Conservation (phyloP, 306 rosid genomes). For the Astragalus glycyphyllos region DNA sequence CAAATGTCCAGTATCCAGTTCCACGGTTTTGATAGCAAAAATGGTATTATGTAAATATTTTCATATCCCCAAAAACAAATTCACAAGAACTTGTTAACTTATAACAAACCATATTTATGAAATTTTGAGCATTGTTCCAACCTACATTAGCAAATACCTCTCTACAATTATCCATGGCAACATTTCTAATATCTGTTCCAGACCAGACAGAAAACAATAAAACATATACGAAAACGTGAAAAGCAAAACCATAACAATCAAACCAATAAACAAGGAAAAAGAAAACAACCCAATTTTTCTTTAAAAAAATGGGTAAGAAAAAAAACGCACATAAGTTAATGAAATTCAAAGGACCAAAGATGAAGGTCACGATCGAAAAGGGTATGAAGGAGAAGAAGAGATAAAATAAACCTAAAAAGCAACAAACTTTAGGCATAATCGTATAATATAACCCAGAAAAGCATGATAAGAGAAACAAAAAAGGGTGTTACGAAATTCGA, state of each 20-base stretch:
- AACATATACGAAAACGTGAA: neutral
- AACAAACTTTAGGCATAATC: conserved; percentile 3
- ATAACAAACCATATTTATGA: no score
- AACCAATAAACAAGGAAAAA: neutral
- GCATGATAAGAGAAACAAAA: neutral
- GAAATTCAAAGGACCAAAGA: conserved; percentile 41
- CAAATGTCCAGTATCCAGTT: neutral
- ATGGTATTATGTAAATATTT: conserved; percentile 5
- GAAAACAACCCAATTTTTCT: neutral
- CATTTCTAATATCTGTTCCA: conserved; percentile 17
- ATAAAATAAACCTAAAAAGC: neutral
- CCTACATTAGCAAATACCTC: conserved; percentile 3
- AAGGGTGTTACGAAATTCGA: neutral
- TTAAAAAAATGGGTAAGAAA: neutral
- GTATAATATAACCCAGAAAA: neutral
- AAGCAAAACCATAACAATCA: neutral
- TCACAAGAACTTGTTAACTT: neutral
- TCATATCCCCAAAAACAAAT: conserved; percentile 7
- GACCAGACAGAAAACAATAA: conserved; percentile 29
- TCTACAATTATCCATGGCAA: neutral
- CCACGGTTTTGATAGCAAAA: neutral
- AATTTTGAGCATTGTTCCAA: no score
- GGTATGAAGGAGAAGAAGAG: neutral
- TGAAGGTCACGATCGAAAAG: conserved; percentile 19
- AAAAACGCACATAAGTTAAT: neutral